Conservation (phyloP, 1,284 basidiomycete genomes). For the Ganoderma lucidum region DNA sequence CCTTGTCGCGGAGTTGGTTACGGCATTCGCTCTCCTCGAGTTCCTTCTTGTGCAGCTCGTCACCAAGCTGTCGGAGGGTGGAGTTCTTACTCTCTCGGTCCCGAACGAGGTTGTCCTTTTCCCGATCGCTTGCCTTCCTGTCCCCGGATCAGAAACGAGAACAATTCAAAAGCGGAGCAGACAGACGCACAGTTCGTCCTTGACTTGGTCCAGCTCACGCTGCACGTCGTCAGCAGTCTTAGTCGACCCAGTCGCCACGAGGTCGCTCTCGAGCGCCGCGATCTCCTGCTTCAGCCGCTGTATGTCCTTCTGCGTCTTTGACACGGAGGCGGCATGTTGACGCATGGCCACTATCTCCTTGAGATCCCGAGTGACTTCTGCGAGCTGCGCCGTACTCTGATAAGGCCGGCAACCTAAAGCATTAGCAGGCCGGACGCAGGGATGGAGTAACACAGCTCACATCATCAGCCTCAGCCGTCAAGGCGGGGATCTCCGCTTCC, state of each 20-base stretch:
- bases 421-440: not conserved
- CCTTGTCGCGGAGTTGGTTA: slow-evolving; percentile 70
- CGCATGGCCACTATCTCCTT: slow-evolving; percentile 75
- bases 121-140: slow-evolving; percentile 77
- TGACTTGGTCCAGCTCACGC: slow-evolving; percentile 70
- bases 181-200: slow-evolving; percentile 69
- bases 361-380: slow-evolving; percentile 57
- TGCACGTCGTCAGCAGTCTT: slow-evolving; percentile 90
- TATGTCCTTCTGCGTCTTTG: slow-evolving; percentile 71
- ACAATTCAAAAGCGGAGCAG: not conserved
- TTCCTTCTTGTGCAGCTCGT: slow-evolving; percentile 67
- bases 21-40: slow-evolving; percentile 69
- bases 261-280: slow-evolving; percentile 69
- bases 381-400: slow-evolving; percentile 58
- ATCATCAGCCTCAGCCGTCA: slow-evolving; percentile 63
- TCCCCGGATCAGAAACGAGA: not conserved
- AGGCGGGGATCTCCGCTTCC: slow-evolving; percentile 59
- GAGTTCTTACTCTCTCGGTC: slow-evolving; percentile 76
- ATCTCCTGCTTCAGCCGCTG: slow-evolving; percentile 74
- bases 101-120: slow-evolving; percentile 62
- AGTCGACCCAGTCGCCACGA: slow-evolving; percentile 76
- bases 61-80: slow-evolving; percentile 62
- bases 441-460: slow-evolving; percentile 45
- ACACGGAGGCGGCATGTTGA: slow-evolving; percentile 68
- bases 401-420: slow-evolving; percentile 3